phyloP scores from a whole-genome alignment of 306 rosid species.

The Mucuna pruriens region DNA sequence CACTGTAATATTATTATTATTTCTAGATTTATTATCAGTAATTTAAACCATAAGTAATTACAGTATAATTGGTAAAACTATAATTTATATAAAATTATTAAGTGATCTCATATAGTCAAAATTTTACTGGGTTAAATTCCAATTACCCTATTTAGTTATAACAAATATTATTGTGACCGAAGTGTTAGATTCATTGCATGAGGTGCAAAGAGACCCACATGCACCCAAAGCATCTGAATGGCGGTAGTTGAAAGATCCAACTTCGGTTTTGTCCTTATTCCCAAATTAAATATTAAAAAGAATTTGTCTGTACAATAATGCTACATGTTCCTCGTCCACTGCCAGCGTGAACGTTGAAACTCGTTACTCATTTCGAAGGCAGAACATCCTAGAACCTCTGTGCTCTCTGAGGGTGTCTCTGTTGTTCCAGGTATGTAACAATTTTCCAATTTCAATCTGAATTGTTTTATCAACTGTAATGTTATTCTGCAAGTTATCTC shows the following conservation, averaged over 20 bases:
- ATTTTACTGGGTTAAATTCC: too few species aligned
- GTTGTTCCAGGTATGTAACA: background rate
- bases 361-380: slow-evolving; percentile 35
- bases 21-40: too few species aligned
- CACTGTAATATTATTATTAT: too few species aligned
- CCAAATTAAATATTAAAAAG: background rate
- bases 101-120: too few species aligned
- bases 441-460: background rate
- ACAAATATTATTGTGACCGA: background rate
- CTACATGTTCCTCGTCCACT: background rate
- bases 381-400: slow-evolving; percentile 10
- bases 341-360: background rate
- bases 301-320: background rate
- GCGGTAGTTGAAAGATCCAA: slow-evolving; percentile 28
- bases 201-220: slow-evolving; percentile 40
- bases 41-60: too few species aligned
- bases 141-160: too few species aligned
- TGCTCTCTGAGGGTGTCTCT: background rate
- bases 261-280: slow-evolving; percentile 26
- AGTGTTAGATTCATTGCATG: background rate
- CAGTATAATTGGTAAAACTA: too few species aligned
- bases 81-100: too few species aligned
- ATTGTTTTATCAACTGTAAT: background rate
- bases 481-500: slow-evolving; percentile 36
- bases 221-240: background rate